Conservation (phyloP, 176 grass and related monocot species). For the Cenchrus americanus region DNA sequence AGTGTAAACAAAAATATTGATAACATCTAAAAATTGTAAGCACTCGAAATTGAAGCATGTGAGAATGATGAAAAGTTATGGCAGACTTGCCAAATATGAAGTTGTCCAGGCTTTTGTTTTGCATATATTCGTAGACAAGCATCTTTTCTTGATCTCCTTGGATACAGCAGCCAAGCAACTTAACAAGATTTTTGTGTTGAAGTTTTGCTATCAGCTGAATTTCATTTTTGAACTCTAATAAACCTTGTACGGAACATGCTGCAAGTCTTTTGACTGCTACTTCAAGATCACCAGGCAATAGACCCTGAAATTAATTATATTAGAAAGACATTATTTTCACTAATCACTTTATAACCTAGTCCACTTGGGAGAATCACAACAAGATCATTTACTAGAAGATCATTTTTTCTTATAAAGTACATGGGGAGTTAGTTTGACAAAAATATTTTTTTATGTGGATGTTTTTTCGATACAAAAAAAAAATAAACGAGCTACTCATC, state of each 20-base stretch:
- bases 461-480: neutral
- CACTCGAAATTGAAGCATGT: neutral
- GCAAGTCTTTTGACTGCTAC: slow-evolving; percentile 74
- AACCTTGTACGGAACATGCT: slow-evolving; percentile 60
- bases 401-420: neutral
- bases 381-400: neutral
- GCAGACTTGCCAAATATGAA: slow-evolving; percentile 55
- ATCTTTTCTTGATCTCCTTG: slow-evolving; percentile 59
- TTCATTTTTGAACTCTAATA: slow-evolving; percentile 67
- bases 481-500: neutral
- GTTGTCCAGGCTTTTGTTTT: slow-evolving; percentile 79
- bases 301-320: slow-evolving; percentile 43
- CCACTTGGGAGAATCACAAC: neutral
- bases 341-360: neutral
- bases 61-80: neutral
- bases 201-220: slow-evolving; percentile 56
- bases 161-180: slow-evolving; percentile 53
- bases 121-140: slow-evolving; percentile 77
- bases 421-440: neutral
- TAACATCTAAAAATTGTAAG: neutral
- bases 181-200: slow-evolving; percentile 64
- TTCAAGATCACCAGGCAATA: slow-evolving; percentile 48
- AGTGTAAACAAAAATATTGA: slow-evolving; percentile 3
- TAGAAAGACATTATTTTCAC: neutral
- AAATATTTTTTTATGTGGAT: neutral